Evolutionary conservation across 2,329 filamentous ascomycete genomes (phyloP), one percentile per base, ranked within the genome.

Genomic region (Geosmithia putterillii): DNA sequence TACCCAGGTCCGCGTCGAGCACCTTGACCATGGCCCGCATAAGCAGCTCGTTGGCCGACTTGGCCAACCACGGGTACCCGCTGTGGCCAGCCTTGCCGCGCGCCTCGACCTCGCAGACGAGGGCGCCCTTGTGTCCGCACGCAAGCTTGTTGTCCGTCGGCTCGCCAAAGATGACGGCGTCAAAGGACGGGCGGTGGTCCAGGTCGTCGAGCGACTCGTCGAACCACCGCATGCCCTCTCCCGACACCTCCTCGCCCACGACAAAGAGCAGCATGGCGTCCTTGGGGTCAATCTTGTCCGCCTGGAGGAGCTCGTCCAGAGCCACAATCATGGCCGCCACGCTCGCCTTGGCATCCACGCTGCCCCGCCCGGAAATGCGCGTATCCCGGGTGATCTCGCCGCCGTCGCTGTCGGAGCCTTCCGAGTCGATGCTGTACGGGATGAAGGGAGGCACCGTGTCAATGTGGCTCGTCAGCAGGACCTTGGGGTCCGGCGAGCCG

Each of bases 51-150:
- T 88, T 92, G 7, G 92, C 92, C 50, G 81, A 90, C 54, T 82
- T 78, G 4, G 89, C 90, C 7, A 95, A 70, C 80, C 85, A 89
- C 0, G 92, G 90, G 57, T 98, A 96, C 3, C 90, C 90, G 8
- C 83, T 89, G 64, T 98, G 92, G 2, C 85, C 87, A 0, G 73
- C 86, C 47, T 81, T 81, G 23, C 90, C 90, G 25, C 71, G 73
- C 0, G 84, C 84, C 14, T 67, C 66, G 46, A 96, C 54, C 2
- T 70, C 65, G 54, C 88, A 82, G 38, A 73, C 73, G 4, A 88
- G 59, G 45, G 81, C 83, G 36, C 92, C 90, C 66, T 98, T 96
- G 70, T 96, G 90, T 2, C 90, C 92, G 44, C 85, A 81, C 0
- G 87, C 88, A 18, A 96, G 80, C 60, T 84, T 86, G 51, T 81